Percentiles rank a stretch among this genome's conserved stretches.
These are phyloP conservation scores for Euphorbia pulcherrima DNA, from an alignment of 345 rosid genomes.

Conservation along the genomic window DNA sequence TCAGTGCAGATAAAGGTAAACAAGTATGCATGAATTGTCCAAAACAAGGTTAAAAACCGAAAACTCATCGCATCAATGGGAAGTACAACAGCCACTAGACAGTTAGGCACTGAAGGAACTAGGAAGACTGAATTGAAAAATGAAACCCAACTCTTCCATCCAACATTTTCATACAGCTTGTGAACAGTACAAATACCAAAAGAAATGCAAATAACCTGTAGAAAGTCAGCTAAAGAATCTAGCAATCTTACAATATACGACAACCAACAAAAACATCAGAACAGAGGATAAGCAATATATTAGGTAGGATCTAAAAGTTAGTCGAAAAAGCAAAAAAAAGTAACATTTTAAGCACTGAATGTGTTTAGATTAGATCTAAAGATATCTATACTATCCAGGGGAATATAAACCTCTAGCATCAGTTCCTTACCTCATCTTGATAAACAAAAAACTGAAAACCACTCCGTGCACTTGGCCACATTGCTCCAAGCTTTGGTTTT, in stretches of 20 bases:
- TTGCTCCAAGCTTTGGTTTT: constrained; percentile 80
- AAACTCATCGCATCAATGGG: neutral
- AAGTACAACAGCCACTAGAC: neutral
- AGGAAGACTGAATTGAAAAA: neutral
- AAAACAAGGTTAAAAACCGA: neutral
- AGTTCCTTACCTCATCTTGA: constrained; percentile 72
- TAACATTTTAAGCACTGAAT: constrained; percentile 3
- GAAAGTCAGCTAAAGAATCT: neutral
- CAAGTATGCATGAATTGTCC: neutral
- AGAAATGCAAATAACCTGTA: neutral
- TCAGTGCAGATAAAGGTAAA: neutral
- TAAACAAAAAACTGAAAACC: constrained; percentile 86
- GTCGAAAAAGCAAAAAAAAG: neutral
- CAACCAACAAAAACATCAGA: neutral
- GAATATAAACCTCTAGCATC: neutral
- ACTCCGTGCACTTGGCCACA: constrained; percentile 95
- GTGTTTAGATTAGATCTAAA: no score
- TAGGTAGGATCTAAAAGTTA: neutral
- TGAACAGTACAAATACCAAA: constrained; percentile 1
- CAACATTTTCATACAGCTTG: neutral
- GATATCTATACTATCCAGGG: neutral
- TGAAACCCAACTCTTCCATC: neutral
- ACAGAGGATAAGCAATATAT: neutral
- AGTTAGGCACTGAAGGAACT: neutral
- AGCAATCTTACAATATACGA: neutral